Conservation (phyloP, 202 grass and related monocot genomes). For the Saccharum hybrid region DNA sequence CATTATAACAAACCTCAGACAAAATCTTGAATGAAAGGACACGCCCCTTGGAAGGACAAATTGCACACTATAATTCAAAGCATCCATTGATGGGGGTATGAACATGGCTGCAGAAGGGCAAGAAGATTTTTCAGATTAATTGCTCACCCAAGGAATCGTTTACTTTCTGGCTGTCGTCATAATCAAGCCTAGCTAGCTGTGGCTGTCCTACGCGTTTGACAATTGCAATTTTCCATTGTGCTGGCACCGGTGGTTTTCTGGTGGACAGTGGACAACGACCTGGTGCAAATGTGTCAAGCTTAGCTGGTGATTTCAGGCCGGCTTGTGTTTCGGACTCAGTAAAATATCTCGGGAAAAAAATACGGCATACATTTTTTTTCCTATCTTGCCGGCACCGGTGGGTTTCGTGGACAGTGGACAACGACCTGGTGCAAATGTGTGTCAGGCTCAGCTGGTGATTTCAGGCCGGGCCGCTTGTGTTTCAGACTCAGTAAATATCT, state of each 20-base stretch:
- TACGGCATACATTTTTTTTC: background rate
- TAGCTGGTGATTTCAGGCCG: background rate
- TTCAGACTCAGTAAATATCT: background rate
- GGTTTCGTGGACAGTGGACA: too few relatives aligned
- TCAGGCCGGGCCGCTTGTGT: background rate
- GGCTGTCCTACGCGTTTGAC: background rate
- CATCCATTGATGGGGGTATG: background rate
- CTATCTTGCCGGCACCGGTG: background rate
- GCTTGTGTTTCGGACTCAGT: background rate
- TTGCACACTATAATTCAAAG: too few relatives aligned
- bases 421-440: background rate
- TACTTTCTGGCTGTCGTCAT: background rate
- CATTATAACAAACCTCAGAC: background rate
- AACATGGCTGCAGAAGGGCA: background rate
- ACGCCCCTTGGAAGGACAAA: too few relatives aligned
- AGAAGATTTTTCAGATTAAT: conserved; percentile 11
- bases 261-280: background rate
- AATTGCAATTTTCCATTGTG: background rate
- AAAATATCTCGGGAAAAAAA: background rate
- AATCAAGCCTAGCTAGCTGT: too few relatives aligned
- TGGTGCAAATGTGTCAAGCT: background rate
- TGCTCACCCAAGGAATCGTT: background rate
- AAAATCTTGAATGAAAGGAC: background rate
- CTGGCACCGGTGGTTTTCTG: background rate
- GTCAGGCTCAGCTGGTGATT: background rate